Conservation (phyloP, 495 filamentous ascomycete species). For the Neurospora sp. region DNA sequence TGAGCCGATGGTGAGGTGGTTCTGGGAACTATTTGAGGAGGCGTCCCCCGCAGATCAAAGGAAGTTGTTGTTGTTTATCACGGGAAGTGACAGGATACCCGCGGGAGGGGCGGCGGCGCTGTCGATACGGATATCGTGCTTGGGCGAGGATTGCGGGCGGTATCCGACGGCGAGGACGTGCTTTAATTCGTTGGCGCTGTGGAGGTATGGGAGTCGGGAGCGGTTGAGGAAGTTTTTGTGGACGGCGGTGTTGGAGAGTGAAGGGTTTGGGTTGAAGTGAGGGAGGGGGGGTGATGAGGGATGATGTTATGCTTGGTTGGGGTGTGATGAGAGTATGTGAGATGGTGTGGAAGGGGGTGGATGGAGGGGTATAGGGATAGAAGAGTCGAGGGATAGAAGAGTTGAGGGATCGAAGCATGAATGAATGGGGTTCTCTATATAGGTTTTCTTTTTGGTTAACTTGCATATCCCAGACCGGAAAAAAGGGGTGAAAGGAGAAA, state of each 20-base stretch:
- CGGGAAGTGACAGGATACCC: slow-evolving; percentile 87
- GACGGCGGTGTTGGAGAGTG: slow-evolving; percentile 80
- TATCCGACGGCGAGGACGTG: slow-evolving; percentile 87
- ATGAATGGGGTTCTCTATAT: background rate
- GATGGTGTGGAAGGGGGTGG: background rate
- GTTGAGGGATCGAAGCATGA: background rate
- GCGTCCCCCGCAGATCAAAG: slow-evolving; percentile 60
- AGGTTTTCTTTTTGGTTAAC: background rate
- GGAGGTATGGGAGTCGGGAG: slow-evolving; percentile 54
- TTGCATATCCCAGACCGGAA: background rate
- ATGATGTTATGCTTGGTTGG: background rate
- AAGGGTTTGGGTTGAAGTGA: slow-evolving; percentile 89
- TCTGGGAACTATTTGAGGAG: slow-evolving; percentile 72
- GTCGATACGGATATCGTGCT: slow-evolving; percentile 60
- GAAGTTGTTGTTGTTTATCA: slow-evolving; percentile 76
- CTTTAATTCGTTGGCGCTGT: slow-evolving; percentile 77
- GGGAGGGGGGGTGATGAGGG: background rate
- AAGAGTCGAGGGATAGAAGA: background rate
- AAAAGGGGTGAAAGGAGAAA: background rate
- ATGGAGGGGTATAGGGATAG: background rate
- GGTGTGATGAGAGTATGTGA: background rate
- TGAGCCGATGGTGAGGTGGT: slow-evolving; percentile 69
- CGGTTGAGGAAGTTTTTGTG: slow-evolving; percentile 67
- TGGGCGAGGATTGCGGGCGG: slow-evolving; percentile 61
- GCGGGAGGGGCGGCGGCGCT: slow-evolving; percentile 83